Conservation (phyloP, 148 eudicot species). For the Simmondsia chinensis region DNA sequence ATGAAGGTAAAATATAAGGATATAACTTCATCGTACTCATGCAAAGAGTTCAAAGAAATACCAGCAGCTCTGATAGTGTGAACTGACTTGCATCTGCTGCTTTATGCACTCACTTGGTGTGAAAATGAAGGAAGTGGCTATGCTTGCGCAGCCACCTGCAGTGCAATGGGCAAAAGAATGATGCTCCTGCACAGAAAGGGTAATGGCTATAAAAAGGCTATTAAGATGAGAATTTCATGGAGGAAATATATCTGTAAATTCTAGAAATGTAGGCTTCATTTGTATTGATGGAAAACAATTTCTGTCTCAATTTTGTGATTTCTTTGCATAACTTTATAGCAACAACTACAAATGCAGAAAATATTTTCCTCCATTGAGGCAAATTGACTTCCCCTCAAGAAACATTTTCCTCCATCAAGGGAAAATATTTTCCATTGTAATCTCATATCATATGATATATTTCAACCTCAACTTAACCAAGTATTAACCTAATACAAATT, state of each 20-base stretch:
- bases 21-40: neutral
- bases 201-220: slow-evolving; percentile 1
- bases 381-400: too few relatives aligned
- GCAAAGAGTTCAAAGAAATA: slow-evolving; percentile 21
- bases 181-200: slow-evolving; percentile 49
- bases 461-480: too few relatives aligned
- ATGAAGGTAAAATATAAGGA: too few relatives aligned
- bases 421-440: neutral
- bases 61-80: slow-evolving; percentile 87
- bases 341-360: too few relatives aligned
- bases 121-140: slow-evolving; percentile 89
- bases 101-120: slow-evolving; percentile 96
- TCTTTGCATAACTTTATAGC: too few relatives aligned
- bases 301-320: too few relatives aligned
- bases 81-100: slow-evolving; percentile 98
- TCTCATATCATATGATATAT: too few relatives aligned
- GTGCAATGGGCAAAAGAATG: slow-evolving; percentile 86
- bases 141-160: slow-evolving; percentile 94
- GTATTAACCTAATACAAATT: too few relatives aligned
- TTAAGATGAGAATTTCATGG: slow-evolving; percentile 4
- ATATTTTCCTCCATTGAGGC: too few relatives aligned
- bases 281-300: too few relatives aligned
- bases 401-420: neutral
- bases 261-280: neutral
- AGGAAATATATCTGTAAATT: neutral